phyloP scores from a whole-genome alignment of 768 basidiomycete genomes.

The Tylopilus felleus region DNA sequence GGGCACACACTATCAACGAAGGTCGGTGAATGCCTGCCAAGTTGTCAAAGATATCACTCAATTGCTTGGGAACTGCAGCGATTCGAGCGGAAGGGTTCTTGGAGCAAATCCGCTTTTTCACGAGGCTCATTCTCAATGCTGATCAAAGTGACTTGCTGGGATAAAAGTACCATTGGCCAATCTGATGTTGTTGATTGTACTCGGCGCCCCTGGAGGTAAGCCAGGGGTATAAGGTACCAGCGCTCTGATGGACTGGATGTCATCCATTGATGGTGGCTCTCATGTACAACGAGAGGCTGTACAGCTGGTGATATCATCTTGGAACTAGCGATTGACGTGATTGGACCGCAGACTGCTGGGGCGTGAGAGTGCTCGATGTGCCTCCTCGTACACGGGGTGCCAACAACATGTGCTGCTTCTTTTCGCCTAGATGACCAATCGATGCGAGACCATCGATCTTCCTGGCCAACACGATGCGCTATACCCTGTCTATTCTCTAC shows the following conservation, averaged over 20 bases:
- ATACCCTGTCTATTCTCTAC: not conserved
- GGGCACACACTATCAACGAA: conserved; percentile 29
- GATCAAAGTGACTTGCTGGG: conserved; percentile 26
- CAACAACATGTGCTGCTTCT: conserved; percentile 4
- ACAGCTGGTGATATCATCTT: not conserved
- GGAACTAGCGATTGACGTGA: not conserved
- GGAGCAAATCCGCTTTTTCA: conserved; percentile 31
- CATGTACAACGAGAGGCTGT: not conserved
- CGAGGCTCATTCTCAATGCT: conserved; percentile 32
- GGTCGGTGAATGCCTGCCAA: conserved; percentile 10
- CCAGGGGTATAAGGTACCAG: not conserved
- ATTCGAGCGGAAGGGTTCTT: conserved; percentile 30
- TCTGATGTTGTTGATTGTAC: not conserved
- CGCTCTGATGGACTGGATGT: not conserved
- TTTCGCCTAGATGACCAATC: conserved; percentile 9
- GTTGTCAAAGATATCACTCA: conserved; percentile 7
- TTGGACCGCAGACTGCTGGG: conserved; percentile 14
- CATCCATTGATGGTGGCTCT: not conserved
- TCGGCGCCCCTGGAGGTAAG: not conserved
- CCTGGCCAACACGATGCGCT: conserved; percentile 11
- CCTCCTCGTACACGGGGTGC: conserved; percentile 13
- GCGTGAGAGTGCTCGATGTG: conserved; percentile 22
- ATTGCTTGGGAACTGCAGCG: conserved; percentile 13
- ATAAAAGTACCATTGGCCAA: not conserved
- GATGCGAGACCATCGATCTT: conserved; percentile 9